Evolutionary conservation across 2,329 filamentous ascomycete genomes (phyloP).

Genomic region (Venturia pyrina): DNA sequence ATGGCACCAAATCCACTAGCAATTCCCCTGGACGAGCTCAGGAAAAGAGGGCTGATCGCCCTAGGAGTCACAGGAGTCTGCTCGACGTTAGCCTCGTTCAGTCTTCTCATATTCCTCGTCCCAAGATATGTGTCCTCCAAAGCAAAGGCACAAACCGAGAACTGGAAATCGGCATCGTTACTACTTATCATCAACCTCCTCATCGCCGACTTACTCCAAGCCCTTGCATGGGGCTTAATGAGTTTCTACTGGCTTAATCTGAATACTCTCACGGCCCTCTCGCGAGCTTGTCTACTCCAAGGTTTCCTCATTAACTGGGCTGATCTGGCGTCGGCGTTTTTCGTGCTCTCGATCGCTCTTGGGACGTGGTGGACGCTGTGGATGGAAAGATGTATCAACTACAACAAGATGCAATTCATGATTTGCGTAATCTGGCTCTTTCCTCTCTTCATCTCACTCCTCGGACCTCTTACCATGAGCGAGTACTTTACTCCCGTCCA

Average conservation of each 20-base stretch:
- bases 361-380: slow-evolving; percentile 35
- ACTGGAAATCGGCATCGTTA: slow-evolving; percentile 46
- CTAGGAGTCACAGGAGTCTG: slow-evolving; percentile 15
- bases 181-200: slow-evolving; percentile 44
- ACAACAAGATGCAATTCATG: slow-evolving; percentile 33
- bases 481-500: slow-evolving; percentile 32
- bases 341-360: slow-evolving; percentile 44
- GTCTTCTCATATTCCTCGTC: slow-evolving; percentile 38
- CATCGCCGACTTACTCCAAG: slow-evolving; percentile 43
- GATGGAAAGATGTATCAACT: slow-evolving; percentile 34
- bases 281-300: slow-evolving; percentile 39
- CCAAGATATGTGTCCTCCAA: slow-evolving; percentile 26
- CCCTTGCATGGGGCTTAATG: slow-evolving; percentile 37
- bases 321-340: slow-evolving; percentile 42
- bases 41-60: not conserved
- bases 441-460: slow-evolving; percentile 34
- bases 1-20: not conserved
- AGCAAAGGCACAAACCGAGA: slow-evolving; percentile 27
- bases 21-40: not conserved
- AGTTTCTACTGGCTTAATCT: slow-evolving; percentile 37
- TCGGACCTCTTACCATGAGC: slow-evolving; percentile 35
- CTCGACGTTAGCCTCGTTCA: slow-evolving; percentile 32
- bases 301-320: slow-evolving; percentile 43
- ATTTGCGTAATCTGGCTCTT: slow-evolving; percentile 38
- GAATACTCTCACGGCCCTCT: slow-evolving; percentile 34